Conservation (phyloP, 108 stramenopile genomes). For the Cyclotella sp. region DNA sequence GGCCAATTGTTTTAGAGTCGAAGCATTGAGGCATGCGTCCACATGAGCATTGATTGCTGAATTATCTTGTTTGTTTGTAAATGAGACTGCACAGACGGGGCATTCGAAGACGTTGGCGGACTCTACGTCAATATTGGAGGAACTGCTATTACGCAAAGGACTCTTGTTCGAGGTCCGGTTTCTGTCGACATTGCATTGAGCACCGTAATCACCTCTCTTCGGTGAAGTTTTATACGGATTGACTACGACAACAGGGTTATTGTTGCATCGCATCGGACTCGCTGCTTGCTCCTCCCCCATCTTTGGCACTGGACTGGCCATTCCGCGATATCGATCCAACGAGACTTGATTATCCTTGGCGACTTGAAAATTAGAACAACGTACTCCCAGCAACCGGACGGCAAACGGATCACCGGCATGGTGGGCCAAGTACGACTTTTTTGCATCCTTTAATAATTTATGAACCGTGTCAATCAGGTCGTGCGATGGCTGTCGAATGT, state of each 20-base stretch:
- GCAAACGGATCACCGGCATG: slow-evolving; percentile 44
- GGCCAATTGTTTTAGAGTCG: slow-evolving; percentile 56
- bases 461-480: slow-evolving; percentile 56
- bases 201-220: background rate
- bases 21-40: slow-evolving; percentile 69
- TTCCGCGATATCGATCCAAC: slow-evolving; percentile 20
- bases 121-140: background rate
- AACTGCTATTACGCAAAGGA: background rate
- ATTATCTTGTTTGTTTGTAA: slow-evolving; percentile 54
- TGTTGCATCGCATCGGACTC: no score
- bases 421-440: slow-evolving; percentile 10
- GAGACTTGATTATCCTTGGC: slow-evolving; percentile 51
- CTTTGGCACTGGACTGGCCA: background rate
- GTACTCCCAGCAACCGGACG: slow-evolving; percentile 83
- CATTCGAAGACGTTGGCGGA: slow-evolving; percentile 27
- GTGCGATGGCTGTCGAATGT: slow-evolving; percentile 40
- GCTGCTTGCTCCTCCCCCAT: background rate
- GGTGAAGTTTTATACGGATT: slow-evolving; percentile 21
- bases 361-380: slow-evolving; percentile 72
- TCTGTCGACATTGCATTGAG: background rate
- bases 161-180: background rate
- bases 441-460: slow-evolving; percentile 60
- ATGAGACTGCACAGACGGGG: slow-evolving; percentile 53
- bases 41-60: slow-evolving; percentile 66
- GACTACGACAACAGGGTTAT: background rate